A percentile compares a stretch with the other conserved stretches of the same genome.
Conservation (phyloP, 345 rosid species). For the Gossypium raimondii region DNA sequence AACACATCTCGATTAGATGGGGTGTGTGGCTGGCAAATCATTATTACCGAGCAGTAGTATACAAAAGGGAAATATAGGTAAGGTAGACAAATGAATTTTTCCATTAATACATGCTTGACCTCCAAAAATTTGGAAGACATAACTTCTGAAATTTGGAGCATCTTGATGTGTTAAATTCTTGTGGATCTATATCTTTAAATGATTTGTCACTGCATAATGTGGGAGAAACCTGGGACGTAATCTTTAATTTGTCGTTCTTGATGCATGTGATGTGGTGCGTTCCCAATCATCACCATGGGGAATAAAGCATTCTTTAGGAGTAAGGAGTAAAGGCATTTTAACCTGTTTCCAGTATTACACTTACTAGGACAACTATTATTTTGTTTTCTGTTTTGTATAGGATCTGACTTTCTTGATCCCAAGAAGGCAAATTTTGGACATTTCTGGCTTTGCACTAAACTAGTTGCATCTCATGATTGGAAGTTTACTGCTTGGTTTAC, state of each 20-base stretch:
- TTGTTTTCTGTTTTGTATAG: background rate
- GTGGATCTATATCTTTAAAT: background rate
- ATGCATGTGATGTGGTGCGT: background rate
- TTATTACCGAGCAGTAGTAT: too few species aligned
- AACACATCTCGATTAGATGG: too few species aligned
- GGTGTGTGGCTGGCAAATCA: too few species aligned
- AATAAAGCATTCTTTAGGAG: background rate
- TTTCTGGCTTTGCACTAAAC: background rate
- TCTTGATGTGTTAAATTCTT: background rate
- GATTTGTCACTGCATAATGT: slow-evolving; percentile 3
- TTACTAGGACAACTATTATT: background rate
- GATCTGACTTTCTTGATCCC: slow-evolving; percentile 1
- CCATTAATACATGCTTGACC: background rate
- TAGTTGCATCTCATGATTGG: background rate
- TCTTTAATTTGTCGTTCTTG: slow-evolving; percentile 9
- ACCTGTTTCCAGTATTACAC: background rate
- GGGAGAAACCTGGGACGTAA: background rate
- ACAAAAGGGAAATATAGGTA: background rate
- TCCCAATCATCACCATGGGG: background rate
- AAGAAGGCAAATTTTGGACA: background rate
- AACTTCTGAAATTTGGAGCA: background rate
- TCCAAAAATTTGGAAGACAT: background rate
- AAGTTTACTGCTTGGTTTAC: background rate
- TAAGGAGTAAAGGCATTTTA: slow-evolving; percentile 14
- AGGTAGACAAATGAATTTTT: background rate